Evolutionary conservation across 306 rosid genomes (phyloP).

Genomic region (Luffa acutangula): DNA sequence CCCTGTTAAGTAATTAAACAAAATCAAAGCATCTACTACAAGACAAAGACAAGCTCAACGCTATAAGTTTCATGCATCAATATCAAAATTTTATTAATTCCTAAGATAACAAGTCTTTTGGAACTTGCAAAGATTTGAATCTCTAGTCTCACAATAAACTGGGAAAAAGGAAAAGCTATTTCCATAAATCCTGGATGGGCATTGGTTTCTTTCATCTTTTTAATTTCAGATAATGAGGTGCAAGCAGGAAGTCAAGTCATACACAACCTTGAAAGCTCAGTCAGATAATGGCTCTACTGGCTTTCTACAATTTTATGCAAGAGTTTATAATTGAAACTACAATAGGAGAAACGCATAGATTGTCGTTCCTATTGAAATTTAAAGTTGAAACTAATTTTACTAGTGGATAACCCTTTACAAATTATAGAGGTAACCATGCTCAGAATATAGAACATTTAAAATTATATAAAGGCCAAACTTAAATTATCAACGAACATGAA

Average conservation of each 20-base stretch:
- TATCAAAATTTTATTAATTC: not conserved
- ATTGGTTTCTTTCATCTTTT: not conserved
- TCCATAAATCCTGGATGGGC: not conserved
- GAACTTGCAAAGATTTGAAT: not conserved
- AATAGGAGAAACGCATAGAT: not conserved
- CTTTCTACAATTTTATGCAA: not conserved
- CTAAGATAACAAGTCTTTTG: not conserved
- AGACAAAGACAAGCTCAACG: not conserved
- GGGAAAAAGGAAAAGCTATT: not conserved
- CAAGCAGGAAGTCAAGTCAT: not conserved
- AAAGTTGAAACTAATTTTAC: not conserved
- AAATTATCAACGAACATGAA: not conserved
- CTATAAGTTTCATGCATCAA: not conserved
- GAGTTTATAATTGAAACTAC: not conserved
- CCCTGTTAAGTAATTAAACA: slow-evolving; percentile 1
- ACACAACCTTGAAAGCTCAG: not conserved
- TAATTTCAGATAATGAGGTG: not conserved
- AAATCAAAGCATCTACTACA: slow-evolving; percentile 4
- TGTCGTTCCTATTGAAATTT: not conserved
- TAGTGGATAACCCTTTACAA: not conserved
- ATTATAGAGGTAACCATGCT: not conserved
- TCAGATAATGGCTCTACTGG: not conserved
- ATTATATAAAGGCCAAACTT: not conserved
- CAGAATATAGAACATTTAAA: not conserved
- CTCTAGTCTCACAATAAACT: not conserved